Conservation (phyloP, 441 rosid genomes). For the Syzygium syzygioides region DNA sequence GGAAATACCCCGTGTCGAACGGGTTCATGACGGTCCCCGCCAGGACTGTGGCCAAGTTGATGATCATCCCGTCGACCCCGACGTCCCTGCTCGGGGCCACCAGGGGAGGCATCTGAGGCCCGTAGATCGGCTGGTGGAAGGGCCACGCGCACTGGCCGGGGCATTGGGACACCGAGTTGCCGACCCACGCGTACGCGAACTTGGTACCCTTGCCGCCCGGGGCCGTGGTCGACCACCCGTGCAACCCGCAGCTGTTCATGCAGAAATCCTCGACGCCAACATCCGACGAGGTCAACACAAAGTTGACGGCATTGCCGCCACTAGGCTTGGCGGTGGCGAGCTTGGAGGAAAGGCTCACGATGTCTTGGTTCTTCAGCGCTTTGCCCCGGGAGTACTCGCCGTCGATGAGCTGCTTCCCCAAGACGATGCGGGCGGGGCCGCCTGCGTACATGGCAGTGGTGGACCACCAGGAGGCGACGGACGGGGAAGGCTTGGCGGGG, state of each 20-base stretch:
- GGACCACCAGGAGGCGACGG: slow-evolving; percentile 12
- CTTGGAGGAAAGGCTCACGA: not conserved
- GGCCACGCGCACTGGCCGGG: slow-evolving; percentile 14
- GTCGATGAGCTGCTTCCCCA: slow-evolving; percentile 9
- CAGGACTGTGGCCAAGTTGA: slow-evolving; percentile 7
- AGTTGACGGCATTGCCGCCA: not conserved
- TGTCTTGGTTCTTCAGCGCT: not conserved
- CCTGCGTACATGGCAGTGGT: slow-evolving; percentile 6
- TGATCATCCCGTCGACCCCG: slow-evolving; percentile 9
- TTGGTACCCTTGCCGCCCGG: not conserved
- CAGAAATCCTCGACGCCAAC: slow-evolving; percentile 6
- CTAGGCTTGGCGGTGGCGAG: not conserved
- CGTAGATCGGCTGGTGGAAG: slow-evolving; percentile 11
- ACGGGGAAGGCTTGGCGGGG: not conserved
- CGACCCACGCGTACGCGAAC: slow-evolving; percentile 9
- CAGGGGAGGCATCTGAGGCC: slow-evolving; percentile 6
- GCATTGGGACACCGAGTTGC: slow-evolving; percentile 5
- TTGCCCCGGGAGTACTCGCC: slow-evolving; percentile 4
- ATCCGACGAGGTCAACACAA: slow-evolving; percentile 4
- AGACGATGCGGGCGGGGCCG: not conserved
- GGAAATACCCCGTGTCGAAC: slow-evolving; percentile 6
- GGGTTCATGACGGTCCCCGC: slow-evolving; percentile 13
- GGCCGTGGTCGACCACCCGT: not conserved
- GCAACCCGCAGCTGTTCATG: slow-evolving; percentile 7
- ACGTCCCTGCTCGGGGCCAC: slow-evolving; percentile 5